Base-by-base conservation (phyloP, 441 rosid genomes). In the Dalechampia spathulata region DNA sequence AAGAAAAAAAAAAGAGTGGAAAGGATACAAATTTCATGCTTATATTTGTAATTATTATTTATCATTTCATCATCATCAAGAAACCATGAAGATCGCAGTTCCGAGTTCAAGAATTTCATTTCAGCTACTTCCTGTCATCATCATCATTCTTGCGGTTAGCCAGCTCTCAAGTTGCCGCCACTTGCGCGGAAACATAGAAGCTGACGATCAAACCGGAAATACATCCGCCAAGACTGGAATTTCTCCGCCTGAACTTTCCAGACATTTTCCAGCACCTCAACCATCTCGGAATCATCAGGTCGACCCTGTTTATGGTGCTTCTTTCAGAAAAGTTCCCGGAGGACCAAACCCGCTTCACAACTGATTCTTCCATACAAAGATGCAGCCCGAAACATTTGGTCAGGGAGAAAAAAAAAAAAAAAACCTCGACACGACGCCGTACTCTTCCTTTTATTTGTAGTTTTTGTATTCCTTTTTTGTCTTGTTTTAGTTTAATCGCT, bases 301-400 rank as follows among this genome's bases (percentile, higher is more conserved):
- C 38, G 53, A 59, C 56, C 68, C 72, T 19, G 49, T 67, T 56
- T 67, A 69, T 59, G 75, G 66, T 41, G 81, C 50, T 61, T 73
- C 83, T 44, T 38, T 45, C 42, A 69, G 81, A 70, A 45, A 44
- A 58, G 78, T 72, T 50, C 83, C 79, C 1, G 66, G 48, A 6
- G 81, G 83, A 5, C 83, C 83, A 30, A 78, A 75, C 69, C 86
- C 79, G 2, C 82, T 78, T 67, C 83, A 81, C 64, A 81, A 78
- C 49, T 75, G 71, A 73, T 26, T 8, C 34, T 52, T 22, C n/a
- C n/a, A n/a, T n/a, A n/a, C n/a, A n/a, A n/a, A n/a, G n/a, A n/a
- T n/a, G n/a, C n/a, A n/a, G n/a, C n/a, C n/a, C n/a, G n/a, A n/a
- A n/a, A n/a, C n/a, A n/a, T n/a, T n/a, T n/a, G n/a, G n/a, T n/a